Evolutionary conservation across 345 rosid genomes (phyloP), one percentile per base, ranked within the genome.

Genomic region (Pugionium dolabratum): DNA sequence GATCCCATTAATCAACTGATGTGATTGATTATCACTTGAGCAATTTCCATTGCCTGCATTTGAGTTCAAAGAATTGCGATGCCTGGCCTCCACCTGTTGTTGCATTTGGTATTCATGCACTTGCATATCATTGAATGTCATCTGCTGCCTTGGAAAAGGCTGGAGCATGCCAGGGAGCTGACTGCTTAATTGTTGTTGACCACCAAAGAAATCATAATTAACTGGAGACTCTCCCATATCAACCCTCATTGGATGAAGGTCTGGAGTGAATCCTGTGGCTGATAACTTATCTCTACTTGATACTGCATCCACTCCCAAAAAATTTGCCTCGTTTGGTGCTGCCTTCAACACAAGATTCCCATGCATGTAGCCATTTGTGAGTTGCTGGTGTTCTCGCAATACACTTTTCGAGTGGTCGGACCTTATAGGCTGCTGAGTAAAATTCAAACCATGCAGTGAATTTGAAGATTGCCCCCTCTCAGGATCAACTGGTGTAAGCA

Each of bases 61-160:
- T 52, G 81, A 82, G 80, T 80, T 79, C 42, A 70, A 10, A 27
- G 87, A 77, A 74, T 62, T 80, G 55, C 71, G 69, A 62, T 82
- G 88, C 72, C 85, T 82, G 56, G 75, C 70, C 57, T 86, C 88
- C 62, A 74, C 59, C 50, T 79, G 87, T 54, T 80, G 84, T 78
- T 84, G 96, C 70, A 90, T 81, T 72, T 90, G 97, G 55, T 80
- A 70, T 41, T 88, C 95, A 56, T 88, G 95, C 76, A 88, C 75
- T 75, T 86, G 96, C 88, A 86, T 74, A 50, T 88, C 99, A 75
- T 61, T 78, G 66, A 78, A 73, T 68, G 85, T 88, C 32, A 83
- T 73, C 73, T 83, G 90, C 82, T 85, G 97, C 80, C 85, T 84
- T 18, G 90, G 80, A 34, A 82, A 78, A 40, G 87, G 73, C 71